Conservation (phyloP, 352 stramenopile genomes). For the Globisporangium lucens region DNA sequence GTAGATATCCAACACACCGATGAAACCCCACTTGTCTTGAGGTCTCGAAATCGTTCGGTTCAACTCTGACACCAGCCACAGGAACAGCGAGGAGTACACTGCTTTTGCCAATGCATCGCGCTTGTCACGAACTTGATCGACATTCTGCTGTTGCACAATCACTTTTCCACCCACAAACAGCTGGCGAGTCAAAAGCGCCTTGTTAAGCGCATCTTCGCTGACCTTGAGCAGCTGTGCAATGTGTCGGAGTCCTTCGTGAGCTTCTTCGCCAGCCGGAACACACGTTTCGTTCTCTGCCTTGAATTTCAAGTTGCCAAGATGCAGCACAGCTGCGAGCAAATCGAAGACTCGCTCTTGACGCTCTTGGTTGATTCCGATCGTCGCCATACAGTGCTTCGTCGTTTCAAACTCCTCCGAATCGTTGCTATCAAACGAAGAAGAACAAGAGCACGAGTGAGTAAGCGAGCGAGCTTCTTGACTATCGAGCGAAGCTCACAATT, state of each 20-base stretch:
- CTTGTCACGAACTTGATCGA: conserved; percentile 86
- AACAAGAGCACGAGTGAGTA: neutral
- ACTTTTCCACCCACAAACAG: conserved; percentile 88
- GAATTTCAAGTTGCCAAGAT: conserved; percentile 89
- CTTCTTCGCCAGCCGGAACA: conserved; percentile 48
- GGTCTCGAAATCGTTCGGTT: conserved; percentile 87
- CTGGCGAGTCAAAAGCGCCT: conserved; percentile 77
- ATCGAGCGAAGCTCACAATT: neutral
- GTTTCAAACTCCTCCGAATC: conserved; percentile 83
- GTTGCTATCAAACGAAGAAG: conserved; percentile 22
- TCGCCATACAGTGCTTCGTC: conserved; percentile 83
- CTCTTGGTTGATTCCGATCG: conserved; percentile 82
- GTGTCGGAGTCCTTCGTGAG: conserved; percentile 43
- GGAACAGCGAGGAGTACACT: conserved; percentile 92
- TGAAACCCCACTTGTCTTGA: conserved; percentile 88
- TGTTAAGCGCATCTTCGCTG: conserved; percentile 65
- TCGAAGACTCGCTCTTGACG: conserved; percentile 85
- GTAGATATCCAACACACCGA: conserved; percentile 97
- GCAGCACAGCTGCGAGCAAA: conserved; percentile 80
- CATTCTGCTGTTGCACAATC: conserved; percentile 87
- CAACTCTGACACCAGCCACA: conserved; percentile 88
- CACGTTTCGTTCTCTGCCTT: conserved; percentile 78
- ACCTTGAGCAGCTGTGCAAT: conserved; percentile 79
- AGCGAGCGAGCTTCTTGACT: neutral
- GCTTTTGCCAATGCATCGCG: conserved; percentile 89